Evolutionary conservation across 768 basidiomycete species (phyloP).

Genomic region (Pholiota microspora): DNA sequence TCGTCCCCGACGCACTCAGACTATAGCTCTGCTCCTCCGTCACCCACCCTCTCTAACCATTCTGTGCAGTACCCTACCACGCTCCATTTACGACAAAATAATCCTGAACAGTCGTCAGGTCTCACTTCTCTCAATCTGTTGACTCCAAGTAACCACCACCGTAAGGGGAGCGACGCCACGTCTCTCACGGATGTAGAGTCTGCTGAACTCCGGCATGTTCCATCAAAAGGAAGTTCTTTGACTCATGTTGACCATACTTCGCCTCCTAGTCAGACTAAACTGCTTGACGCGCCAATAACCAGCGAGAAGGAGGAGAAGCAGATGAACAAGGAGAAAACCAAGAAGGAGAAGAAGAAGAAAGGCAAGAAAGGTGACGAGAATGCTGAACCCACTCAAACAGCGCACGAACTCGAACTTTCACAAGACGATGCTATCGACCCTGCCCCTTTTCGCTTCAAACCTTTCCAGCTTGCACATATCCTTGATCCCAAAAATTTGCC

Average conservation of each 20-base stretch:
- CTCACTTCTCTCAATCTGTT: slow-evolving; percentile 51
- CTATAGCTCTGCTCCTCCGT: slow-evolving; percentile 50
- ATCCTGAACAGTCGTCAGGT: slow-evolving; percentile 57
- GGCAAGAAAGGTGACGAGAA: slow-evolving; percentile 20
- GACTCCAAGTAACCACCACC: slow-evolving; percentile 39
- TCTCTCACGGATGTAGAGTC: slow-evolving; percentile 54
- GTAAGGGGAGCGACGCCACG: slow-evolving; percentile 61
- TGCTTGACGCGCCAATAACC: slow-evolving; percentile 7
- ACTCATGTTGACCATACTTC: slow-evolving; percentile 29
- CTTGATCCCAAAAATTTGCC: slow-evolving; percentile 87
- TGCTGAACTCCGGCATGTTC: slow-evolving; percentile 44
- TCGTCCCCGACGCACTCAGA: slow-evolving; percentile 22
- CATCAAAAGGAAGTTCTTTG: slow-evolving; percentile 34
- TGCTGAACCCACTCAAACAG: slow-evolving; percentile 26
- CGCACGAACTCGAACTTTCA: slow-evolving; percentile 34
- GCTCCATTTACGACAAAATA: slow-evolving; percentile 64
- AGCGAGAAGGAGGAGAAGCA: slow-evolving; percentile 4
- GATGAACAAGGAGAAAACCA: slow-evolving; percentile 14
- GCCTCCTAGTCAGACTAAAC: slow-evolving; percentile 21
- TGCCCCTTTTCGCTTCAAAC: slow-evolving; percentile 71
- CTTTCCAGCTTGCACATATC: slow-evolving; percentile 75
- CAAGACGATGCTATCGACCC: slow-evolving; percentile 49
- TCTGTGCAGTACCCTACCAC: slow-evolving; percentile 60
- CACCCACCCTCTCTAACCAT: slow-evolving; percentile 70
- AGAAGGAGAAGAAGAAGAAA: slow-evolving; percentile 24